A percentile compares a stretch with the other conserved stretches of the same genome.
These are phyloP conservation scores for Lasiodiplodia sp. DNA, from an alignment of 2,329 filamentous ascomycete genomes.

Conservation along the genomic window DNA sequence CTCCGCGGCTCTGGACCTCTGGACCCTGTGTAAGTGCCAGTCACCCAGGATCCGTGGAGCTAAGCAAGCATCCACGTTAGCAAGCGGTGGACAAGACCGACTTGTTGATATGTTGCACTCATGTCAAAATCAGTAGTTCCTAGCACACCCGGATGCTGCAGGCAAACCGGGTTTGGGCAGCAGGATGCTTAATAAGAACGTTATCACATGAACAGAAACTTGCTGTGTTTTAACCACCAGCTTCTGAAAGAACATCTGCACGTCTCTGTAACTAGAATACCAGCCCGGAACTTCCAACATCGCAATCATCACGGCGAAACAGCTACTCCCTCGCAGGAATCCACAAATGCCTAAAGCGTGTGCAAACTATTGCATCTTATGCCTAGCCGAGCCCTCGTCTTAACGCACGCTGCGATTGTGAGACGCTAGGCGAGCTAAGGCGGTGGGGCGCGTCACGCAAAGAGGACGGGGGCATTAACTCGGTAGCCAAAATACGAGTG, in stretches of 20 bases:
- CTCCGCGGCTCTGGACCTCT: no score
- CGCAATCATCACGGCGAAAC: constrained; percentile 21
- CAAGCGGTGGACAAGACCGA: neutral
- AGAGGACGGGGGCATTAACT: constrained; percentile 5
- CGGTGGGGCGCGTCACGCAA: neutral
- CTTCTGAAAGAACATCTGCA: neutral
- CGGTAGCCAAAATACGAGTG: neutral
- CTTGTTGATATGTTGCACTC: neutral
- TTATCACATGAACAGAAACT: neutral
- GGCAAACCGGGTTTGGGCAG: neutral
- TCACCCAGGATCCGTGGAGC: neutral
- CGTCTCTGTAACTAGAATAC: neutral
- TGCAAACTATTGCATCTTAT: constrained; percentile 2
- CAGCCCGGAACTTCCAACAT: constrained; percentile 8
- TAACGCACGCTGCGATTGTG: neutral
- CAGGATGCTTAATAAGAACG: neutral
- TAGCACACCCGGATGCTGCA: neutral
- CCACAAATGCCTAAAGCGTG: neutral
- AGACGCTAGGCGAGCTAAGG: neutral
- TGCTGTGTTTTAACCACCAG: neutral
- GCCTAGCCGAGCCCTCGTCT: constrained; percentile 6
- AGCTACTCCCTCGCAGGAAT: neutral
- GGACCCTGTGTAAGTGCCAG: neutral
- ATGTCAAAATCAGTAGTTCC: neutral
- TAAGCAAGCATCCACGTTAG: neutral